Percentiles rank a stretch among this genome's conserved stretches.
phyloP scores from a whole-genome alignment of 768 basidiomycete species.

The Collybiopsis confluens region DNA sequence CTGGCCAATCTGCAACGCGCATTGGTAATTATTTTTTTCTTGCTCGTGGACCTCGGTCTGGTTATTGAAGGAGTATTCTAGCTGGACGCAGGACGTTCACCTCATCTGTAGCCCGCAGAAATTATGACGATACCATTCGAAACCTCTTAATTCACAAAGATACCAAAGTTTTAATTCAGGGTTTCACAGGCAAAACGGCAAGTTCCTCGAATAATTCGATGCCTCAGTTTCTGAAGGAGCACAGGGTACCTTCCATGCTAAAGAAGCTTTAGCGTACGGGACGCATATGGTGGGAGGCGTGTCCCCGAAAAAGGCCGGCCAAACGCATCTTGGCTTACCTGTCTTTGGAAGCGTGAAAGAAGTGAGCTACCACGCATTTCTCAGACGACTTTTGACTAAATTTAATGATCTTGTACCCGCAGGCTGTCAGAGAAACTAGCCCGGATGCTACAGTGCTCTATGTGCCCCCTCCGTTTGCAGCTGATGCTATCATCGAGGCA shows the following conservation, averaged over 20 bases:
- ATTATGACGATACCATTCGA: slow-evolving; percentile 85
- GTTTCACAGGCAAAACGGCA: slow-evolving; percentile 94
- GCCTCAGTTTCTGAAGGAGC: neutral
- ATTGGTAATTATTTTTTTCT: slow-evolving; percentile 37
- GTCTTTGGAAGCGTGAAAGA: slow-evolving; percentile 91
- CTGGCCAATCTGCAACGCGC: slow-evolving; percentile 51
- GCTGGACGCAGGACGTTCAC: slow-evolving; percentile 80
- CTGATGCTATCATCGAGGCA: slow-evolving; percentile 97
- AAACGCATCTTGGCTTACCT: slow-evolving; percentile 91
- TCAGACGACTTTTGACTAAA: slow-evolving; percentile 1
- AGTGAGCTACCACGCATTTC: slow-evolving; percentile 38
- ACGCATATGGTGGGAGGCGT: slow-evolving; percentile 98
- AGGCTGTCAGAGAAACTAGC: slow-evolving; percentile 83
- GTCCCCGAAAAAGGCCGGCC: slow-evolving; percentile 94
- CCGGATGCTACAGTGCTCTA: slow-evolving; percentile 97
- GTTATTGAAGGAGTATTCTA: slow-evolving; percentile 18
- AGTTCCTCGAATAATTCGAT: slow-evolving; percentile 16
- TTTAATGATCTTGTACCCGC: slow-evolving; percentile 8
- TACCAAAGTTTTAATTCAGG: slow-evolving; percentile 91
- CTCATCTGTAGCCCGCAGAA: slow-evolving; percentile 64
- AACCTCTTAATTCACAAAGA: slow-evolving; percentile 94
- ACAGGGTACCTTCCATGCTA: slow-evolving; percentile 95
- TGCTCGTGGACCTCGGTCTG: neutral
- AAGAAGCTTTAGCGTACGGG: slow-evolving; percentile 90
- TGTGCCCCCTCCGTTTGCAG: slow-evolving; percentile 94